A percentile compares a stretch with the other conserved stretches of the same genome.
Evolutionary conservation across 2,329 filamentous ascomycete species (phyloP).

Genomic region (Claviceps paspali): DNA sequence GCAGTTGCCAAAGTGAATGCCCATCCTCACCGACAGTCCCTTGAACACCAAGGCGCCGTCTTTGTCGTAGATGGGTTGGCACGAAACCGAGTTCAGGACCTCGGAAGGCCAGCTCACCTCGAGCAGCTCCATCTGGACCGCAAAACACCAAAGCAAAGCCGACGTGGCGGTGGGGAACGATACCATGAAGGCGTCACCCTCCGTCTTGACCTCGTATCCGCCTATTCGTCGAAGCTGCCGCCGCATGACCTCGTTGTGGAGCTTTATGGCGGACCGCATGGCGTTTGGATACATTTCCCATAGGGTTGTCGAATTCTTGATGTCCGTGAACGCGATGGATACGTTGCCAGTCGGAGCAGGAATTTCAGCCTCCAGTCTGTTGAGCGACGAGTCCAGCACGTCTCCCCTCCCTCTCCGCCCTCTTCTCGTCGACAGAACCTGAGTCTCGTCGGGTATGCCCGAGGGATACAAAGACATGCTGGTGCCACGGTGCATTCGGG

Average conservation of each 20-base stretch:
- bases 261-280: conserved; percentile 92
- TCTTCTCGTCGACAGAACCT: conserved; percentile 48
- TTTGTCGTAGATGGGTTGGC: conserved; percentile 67
- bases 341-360: conserved; percentile 82
- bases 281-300: conserved; percentile 94
- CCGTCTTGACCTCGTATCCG: conserved; percentile 97
- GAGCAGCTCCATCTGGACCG: conserved; percentile 74
- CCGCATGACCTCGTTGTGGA: conserved; percentile 95
- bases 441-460: conserved; percentile 52
- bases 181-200: conserved; percentile 99
- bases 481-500: conserved; percentile 56
- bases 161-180: conserved; percentile 94
- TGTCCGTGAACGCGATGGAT: conserved; percentile 93
- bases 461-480: conserved; percentile 77
- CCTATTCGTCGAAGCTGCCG: conserved; percentile 84
- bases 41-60: conserved; percentile 85
- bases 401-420: conserved; percentile 47
- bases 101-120: conserved; percentile 89
- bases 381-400: conserved; percentile 72
- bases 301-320: conserved; percentile 91
- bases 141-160: conserved; percentile 90
- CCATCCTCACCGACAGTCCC: conserved; percentile 91
- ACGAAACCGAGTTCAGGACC: conserved; percentile 72
- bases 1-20: conserved; percentile 86
- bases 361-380: conserved; percentile 77